phyloP scores from a whole-genome alignment of 23 red algal genomes.

The Pyropia yezoensis region DNA sequence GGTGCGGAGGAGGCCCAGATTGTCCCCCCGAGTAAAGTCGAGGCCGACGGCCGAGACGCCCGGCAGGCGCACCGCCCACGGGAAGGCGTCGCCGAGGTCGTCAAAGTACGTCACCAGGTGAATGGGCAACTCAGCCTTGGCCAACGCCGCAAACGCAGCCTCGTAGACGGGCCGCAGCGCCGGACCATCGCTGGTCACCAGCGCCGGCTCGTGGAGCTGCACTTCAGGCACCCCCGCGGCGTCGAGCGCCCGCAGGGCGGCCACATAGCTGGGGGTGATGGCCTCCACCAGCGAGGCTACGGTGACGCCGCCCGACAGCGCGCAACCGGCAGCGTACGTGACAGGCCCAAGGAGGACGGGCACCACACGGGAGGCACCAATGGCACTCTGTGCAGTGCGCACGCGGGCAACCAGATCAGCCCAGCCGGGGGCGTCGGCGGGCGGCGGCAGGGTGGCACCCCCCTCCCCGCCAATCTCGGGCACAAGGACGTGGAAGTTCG shows the following conservation, averaged over 20 bases:
- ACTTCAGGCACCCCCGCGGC: slow-evolving; percentile 30
- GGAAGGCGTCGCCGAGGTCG: slow-evolving; percentile 27
- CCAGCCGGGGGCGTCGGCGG: slow-evolving; percentile 14
- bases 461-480: slow-evolving; percentile 52
- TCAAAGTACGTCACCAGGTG: slow-evolving; percentile 81
- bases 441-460: neutral
- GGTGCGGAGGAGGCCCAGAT: slow-evolving; percentile 40
- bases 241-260: slow-evolving; percentile 24
- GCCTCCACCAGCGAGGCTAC: slow-evolving; percentile 26
- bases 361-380: slow-evolving; percentile 35
- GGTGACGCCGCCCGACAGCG: slow-evolving; percentile 13
- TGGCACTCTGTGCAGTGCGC: slow-evolving; percentile 10
- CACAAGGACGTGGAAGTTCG: slow-evolving; percentile 89
- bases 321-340: slow-evolving; percentile 46
- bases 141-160: slow-evolving; percentile 33
- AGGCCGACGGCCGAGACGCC: slow-evolving; percentile 30
- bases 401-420: slow-evolving; percentile 21
- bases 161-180: slow-evolving; percentile 19
- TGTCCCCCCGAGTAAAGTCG: slow-evolving; percentile 63
- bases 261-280: slow-evolving; percentile 47
- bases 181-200: slow-evolving; percentile 35
- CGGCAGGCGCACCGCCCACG: slow-evolving; percentile 36
- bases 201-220: slow-evolving; percentile 74
- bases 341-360: slow-evolving; percentile 76
- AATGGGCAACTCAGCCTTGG: slow-evolving; percentile 21